phyloP scores from a whole-genome alignment of 1,139 yeast genomes.

The Suhomyces panamericanus region DNA sequence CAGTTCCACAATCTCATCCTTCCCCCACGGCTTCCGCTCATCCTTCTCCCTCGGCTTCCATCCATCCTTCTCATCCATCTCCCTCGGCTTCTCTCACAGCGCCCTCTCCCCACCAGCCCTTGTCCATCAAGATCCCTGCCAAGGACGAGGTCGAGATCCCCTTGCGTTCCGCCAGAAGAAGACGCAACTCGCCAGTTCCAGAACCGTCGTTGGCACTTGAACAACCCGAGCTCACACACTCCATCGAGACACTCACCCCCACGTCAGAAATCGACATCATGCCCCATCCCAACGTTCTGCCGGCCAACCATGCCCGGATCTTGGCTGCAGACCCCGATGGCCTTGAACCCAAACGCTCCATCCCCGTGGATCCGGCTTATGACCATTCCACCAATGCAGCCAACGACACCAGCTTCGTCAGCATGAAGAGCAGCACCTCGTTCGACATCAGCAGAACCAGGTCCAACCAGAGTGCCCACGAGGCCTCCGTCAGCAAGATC shows the following conservation, averaged over 20 bases:
- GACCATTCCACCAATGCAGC: neutral
- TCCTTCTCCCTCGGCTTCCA: neutral
- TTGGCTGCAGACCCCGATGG: neutral
- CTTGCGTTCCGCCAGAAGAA: constrained; percentile 23
- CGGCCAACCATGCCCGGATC: neutral
- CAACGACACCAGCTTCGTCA: constrained; percentile 8
- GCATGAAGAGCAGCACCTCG: constrained; percentile 7
- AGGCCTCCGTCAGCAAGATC: neutral
- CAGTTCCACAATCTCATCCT: neutral
- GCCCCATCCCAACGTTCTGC: neutral
- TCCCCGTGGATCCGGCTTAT: neutral
- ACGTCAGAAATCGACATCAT: neutral
- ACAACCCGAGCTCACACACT: constrained; percentile 2
- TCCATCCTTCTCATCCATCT: neutral
- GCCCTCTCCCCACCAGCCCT: neutral
- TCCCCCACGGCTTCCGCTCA: neutral
- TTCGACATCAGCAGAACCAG: constrained; percentile 9
- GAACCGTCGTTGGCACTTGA: neutral
- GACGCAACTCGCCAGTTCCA: constrained; percentile 13
- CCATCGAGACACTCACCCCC: constrained; percentile 3
- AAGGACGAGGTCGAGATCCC: constrained; percentile 19
- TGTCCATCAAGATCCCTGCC: neutral
- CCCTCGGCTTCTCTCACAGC: neutral
- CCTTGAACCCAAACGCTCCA: constrained; percentile 1
- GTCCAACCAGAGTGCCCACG: constrained; percentile 11